Percentiles rank a stretch among this genome's conserved stretches.
Conservation (phyloP, 768 basidiomycete genomes). For the Mycena rosella region DNA sequence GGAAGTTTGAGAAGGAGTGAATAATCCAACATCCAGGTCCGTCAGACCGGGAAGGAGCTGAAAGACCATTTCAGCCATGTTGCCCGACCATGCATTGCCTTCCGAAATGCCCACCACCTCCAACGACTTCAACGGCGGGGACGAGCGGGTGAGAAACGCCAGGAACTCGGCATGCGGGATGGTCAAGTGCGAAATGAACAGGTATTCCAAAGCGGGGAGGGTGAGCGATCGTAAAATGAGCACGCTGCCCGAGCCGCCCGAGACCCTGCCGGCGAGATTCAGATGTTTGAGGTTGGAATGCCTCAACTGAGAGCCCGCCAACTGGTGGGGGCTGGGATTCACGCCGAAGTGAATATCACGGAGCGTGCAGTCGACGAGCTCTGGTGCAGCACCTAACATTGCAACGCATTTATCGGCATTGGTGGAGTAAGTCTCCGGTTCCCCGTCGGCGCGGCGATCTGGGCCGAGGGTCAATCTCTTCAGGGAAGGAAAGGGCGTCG, state of each 20-base stretch:
- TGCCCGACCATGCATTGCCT: not conserved
- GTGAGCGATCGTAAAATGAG: not conserved
- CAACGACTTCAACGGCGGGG: not conserved
- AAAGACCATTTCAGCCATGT: not conserved
- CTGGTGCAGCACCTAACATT: not conserved
- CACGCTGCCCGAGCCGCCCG: too few relatives aligned
- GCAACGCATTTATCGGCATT: not conserved
- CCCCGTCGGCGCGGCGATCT: not conserved
- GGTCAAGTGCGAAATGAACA: not conserved
- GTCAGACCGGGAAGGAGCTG: constrained; percentile 5
- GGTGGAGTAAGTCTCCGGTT: not conserved
- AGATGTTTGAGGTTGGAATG: not conserved
- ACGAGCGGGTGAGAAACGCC: not conserved
- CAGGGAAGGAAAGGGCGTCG: not conserved
- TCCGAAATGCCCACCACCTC: not conserved
- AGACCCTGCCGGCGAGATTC: too few relatives aligned
- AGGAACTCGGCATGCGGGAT: not conserved
- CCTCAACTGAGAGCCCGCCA: not conserved
- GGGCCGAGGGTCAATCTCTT: not conserved
- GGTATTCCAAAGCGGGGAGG: constrained; percentile 7
- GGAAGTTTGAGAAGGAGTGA: not conserved
- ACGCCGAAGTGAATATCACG: not conserved
- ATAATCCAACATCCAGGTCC: not conserved
- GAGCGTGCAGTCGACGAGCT: not conserved
- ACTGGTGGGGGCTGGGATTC: too few relatives aligned